A percentile compares a stretch with the other conserved stretches of the same genome.
Conservation (phyloP, 169 alveolate genomes). For the Eimeria tenella region DNA sequence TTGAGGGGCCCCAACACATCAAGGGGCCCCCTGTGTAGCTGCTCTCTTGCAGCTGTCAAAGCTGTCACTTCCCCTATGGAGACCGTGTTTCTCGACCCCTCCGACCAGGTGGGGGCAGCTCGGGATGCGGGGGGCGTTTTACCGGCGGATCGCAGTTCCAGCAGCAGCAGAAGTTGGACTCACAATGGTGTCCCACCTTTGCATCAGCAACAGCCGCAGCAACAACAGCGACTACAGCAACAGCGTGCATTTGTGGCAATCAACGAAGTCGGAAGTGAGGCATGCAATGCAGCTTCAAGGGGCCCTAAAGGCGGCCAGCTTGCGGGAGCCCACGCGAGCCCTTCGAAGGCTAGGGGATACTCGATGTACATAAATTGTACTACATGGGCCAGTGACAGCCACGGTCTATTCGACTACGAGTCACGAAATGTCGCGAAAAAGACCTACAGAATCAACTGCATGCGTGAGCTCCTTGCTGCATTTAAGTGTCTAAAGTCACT, state of each 20-base stretch:
- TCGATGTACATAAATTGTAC: constrained; percentile 3
- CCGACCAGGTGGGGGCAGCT: not conserved
- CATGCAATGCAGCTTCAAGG: not conserved
- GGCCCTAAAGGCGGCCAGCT: not conserved
- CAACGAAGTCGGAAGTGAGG: not conserved
- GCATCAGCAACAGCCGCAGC: not conserved
- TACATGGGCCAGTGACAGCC: constrained; percentile 96
- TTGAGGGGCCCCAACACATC: not conserved
- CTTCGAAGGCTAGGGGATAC: constrained; percentile 5
- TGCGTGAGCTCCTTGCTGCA: constrained; percentile 51
- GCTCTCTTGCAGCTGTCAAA: not conserved
- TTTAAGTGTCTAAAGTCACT: not conserved
- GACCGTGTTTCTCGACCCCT: not conserved
- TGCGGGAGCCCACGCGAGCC: not conserved
- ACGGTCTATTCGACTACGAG: constrained; percentile 96
- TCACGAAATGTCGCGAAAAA: constrained; percentile 88
- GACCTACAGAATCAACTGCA: constrained; percentile 82
- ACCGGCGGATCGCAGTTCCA: not conserved
- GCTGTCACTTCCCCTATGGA: not conserved
- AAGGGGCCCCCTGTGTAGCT: not conserved
- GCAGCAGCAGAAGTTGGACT: not conserved
- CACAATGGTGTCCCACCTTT: not conserved
- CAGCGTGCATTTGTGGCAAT: not conserved
- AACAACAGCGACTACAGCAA: not conserved
- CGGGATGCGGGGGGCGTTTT: not conserved